Conservation (phyloP, 805 yeast genomes). For the Brettanomyces sp. region DNA sequence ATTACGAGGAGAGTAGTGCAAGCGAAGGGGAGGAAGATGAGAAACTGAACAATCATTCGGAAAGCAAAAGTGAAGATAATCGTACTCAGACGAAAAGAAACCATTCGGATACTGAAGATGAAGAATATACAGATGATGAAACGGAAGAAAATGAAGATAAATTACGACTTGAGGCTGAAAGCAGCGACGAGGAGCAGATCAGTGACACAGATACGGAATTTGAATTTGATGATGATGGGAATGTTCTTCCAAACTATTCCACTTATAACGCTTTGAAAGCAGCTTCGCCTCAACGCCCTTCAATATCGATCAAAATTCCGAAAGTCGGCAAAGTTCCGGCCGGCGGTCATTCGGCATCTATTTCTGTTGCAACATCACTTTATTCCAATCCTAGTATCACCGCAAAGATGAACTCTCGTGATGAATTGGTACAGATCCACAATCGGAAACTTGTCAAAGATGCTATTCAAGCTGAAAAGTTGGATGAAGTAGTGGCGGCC, state of each 20-base stretch:
- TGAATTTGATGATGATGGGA: constrained; percentile 53
- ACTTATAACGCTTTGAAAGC: constrained; percentile 3
- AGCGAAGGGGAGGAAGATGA: not conserved
- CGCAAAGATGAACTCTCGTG: constrained; percentile 8
- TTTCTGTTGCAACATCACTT: constrained; percentile 1
- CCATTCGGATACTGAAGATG: not conserved
- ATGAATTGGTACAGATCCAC: constrained; percentile 14
- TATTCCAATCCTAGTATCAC: constrained; percentile 13
- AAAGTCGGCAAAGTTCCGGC: not conserved
- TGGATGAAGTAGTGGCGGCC: constrained; percentile 48
- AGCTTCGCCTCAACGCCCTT: not conserved
- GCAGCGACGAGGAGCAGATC: constrained; percentile 51
- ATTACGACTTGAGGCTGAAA: not conserved
- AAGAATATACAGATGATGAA: constrained; percentile 5
- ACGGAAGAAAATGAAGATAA: constrained; percentile 8
- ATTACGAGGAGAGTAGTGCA: not conserved
- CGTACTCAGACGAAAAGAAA: not conserved
- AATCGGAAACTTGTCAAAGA: constrained; percentile 30
- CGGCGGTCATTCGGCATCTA: constrained; percentile 1
- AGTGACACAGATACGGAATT: constrained; percentile 53
- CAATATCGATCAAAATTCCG: not conserved
- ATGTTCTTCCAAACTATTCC: constrained; percentile 49
- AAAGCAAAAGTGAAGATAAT: not conserved
- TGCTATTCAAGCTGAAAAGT: constrained; percentile 37
- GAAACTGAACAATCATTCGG: not conserved